Percentiles rank a stretch among this genome's conserved stretches.
phyloP scores from a whole-genome alignment of 139 green algal species.

The Chlamydomonas sp. region DNA sequence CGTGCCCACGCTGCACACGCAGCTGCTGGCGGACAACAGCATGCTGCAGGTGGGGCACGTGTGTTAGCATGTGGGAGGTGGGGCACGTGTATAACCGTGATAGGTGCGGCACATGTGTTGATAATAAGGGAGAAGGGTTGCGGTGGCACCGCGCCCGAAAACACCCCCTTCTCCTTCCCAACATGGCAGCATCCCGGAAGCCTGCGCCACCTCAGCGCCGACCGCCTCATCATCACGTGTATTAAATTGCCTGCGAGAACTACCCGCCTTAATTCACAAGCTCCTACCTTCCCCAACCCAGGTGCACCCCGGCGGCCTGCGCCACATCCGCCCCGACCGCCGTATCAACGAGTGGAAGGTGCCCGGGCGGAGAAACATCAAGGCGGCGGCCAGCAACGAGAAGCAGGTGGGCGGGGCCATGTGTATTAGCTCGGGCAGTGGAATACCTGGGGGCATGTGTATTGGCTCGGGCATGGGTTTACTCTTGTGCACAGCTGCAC shows the following conservation, averaged over 20 bases:
- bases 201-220: too few species aligned
- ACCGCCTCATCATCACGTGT: too few species aligned
- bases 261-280: neutral
- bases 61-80: neutral
- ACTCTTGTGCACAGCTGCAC: too few species aligned
- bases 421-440: neutral
- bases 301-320: slow-evolving; percentile 89
- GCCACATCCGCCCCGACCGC: slow-evolving; percentile 91
- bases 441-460: too few species aligned
- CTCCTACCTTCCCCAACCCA: slow-evolving; percentile 43
- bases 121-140: neutral
- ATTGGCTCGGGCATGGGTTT: too few species aligned
- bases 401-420: slow-evolving; percentile 66
- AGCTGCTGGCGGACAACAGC: slow-evolving; percentile 93
- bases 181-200: too few species aligned
- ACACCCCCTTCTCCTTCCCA: too few species aligned
- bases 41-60: slow-evolving; percentile 83
- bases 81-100: neutral
- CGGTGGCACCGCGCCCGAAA: slow-evolving; percentile 58
- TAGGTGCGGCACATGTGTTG: too few species aligned
- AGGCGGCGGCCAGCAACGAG: slow-evolving; percentile 77
- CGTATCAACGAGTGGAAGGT: slow-evolving; percentile 97
- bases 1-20: slow-evolving; percentile 78
- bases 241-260: too few species aligned
- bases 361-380: slow-evolving; percentile 81